phyloP scores from a whole-genome alignment of 371 early-diverging fungal genomes.

The Mucor racemosus region DNA sequence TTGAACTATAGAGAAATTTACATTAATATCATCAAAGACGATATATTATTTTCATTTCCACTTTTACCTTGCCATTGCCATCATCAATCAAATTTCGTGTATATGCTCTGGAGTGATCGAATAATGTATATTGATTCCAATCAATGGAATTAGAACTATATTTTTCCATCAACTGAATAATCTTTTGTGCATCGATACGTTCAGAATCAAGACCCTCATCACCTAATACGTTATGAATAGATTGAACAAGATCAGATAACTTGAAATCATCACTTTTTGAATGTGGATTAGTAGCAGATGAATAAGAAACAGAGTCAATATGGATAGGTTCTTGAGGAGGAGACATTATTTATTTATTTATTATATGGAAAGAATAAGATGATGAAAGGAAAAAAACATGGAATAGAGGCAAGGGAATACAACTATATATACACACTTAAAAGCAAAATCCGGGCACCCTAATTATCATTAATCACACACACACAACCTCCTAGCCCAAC shows the following conservation, averaged over 20 bases:
- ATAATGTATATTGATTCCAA: constrained; percentile 81
- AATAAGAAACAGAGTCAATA: constrained; percentile 1
- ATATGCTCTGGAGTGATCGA: constrained; percentile 75
- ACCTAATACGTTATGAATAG: constrained; percentile 32
- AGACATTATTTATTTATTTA: constrained; percentile 21
- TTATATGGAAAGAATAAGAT: constrained; percentile 7
- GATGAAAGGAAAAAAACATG: constrained; percentile 9
- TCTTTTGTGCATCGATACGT: constrained; percentile 60
- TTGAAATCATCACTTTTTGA: constrained; percentile 11
- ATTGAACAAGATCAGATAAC: constrained; percentile 23
- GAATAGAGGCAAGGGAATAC: background rate
- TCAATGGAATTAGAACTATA: constrained; percentile 71
- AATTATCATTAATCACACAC: background rate
- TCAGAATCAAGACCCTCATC: constrained; percentile 54
- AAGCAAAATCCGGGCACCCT: background rate
- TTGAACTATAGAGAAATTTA: constrained; percentile 65
- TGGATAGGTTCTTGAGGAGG: constrained; percentile 33
- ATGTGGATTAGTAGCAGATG: background rate
- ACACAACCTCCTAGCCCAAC: background rate
- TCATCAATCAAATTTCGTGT: constrained; percentile 90
- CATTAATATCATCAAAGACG: background rate
- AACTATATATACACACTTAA: constrained; percentile 10
- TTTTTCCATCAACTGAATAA: constrained; percentile 66
- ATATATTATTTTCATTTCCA: background rate
- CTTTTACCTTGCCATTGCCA: constrained; percentile 80